phyloP scores from a whole-genome alignment of 495 filamentous ascomycete species.

The Aspergillus panamensis region DNA sequence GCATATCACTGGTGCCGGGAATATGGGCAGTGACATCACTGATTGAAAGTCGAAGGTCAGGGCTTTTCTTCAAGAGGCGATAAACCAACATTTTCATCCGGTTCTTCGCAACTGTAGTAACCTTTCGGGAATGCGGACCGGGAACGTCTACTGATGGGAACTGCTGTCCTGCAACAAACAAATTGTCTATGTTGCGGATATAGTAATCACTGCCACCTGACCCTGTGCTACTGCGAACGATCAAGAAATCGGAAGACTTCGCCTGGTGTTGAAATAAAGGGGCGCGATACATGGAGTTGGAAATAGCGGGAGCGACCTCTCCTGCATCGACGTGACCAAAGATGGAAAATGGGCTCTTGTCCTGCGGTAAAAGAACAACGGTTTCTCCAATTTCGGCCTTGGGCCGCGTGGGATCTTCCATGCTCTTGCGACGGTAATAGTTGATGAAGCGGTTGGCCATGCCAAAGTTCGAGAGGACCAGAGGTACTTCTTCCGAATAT shows the following conservation, averaged over 20 bases:
- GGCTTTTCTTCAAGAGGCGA: constrained; percentile 72
- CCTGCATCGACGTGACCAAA: constrained; percentile 92
- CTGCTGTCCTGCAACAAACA: constrained; percentile 86
- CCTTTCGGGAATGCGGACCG: constrained; percentile 85
- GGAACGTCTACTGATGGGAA: constrained; percentile 90
- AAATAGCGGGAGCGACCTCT: constrained; percentile 80
- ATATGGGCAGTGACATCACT: constrained; percentile 84
- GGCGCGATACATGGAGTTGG: constrained; percentile 92
- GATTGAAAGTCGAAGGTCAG: constrained; percentile 64
- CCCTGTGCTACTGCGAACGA: constrained; percentile 74
- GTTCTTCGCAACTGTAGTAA: constrained; percentile 92
- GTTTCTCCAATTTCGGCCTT: constrained; percentile 83
- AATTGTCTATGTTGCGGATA: constrained; percentile 80
- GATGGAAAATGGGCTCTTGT: constrained; percentile 91
- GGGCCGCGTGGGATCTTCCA: constrained; percentile 69
- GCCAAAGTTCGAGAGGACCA: constrained; percentile 88
- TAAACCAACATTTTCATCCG: constrained; percentile 93
- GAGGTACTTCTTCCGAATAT: constrained; percentile 92
- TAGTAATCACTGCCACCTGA: constrained; percentile 70
- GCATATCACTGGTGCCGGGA: constrained; percentile 84
- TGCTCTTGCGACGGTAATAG: constrained; percentile 86
- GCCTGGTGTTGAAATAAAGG: constrained; percentile 85
- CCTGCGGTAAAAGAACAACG: constrained; percentile 79
- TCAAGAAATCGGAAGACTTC: constrained; percentile 80
- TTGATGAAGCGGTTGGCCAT: constrained; percentile 96